Conservation (phyloP, 2,329 filamentous ascomycete genomes). For the Tolypocladium tundrense region DNA sequence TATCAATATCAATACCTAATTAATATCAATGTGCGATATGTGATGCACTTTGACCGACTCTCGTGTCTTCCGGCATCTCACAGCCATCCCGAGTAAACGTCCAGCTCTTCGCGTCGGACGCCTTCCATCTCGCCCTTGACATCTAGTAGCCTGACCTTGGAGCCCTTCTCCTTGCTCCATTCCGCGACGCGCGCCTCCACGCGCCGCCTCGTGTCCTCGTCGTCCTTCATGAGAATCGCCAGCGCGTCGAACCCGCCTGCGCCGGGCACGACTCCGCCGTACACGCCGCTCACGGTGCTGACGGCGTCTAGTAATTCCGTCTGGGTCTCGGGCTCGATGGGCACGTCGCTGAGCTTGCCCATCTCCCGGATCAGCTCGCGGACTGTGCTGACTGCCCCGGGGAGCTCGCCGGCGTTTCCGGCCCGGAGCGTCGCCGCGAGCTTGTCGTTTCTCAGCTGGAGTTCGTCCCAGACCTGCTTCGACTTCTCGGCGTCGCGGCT, state of each 20-base stretch:
- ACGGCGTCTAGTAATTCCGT: slow-evolving; percentile 74
- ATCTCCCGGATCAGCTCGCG: slow-evolving; percentile 63
- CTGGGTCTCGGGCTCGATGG: slow-evolving; percentile 82
- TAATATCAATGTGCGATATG: neutral
- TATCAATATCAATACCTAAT: neutral
- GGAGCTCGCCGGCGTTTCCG: slow-evolving; percentile 31
- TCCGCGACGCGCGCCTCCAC: slow-evolving; percentile 52
- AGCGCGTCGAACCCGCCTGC: slow-evolving; percentile 91
- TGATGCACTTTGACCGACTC: too few species aligned
- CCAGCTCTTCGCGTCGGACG: slow-evolving; percentile 34
- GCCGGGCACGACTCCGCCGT: slow-evolving; percentile 86
- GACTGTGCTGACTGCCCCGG: slow-evolving; percentile 35
- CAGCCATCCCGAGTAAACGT: slow-evolving; percentile 35
- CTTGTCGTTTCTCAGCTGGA: slow-evolving; percentile 66
- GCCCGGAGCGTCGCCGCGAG: slow-evolving; percentile 55
- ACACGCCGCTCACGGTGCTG: slow-evolving; percentile 62
- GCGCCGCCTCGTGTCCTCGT: slow-evolving; percentile 47
- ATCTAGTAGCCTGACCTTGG: slow-evolving; percentile 56
- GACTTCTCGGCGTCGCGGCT: slow-evolving; percentile 53
- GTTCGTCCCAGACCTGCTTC: slow-evolving; percentile 58
- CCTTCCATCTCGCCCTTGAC: slow-evolving; percentile 68
- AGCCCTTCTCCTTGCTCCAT: slow-evolving; percentile 53
- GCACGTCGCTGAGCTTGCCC: slow-evolving; percentile 63
- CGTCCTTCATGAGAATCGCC: slow-evolving; percentile 67
- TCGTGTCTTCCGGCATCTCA: slow-evolving; percentile 2